Conservation (phyloP, 2,329 filamentous ascomycete species). For the Aspergillus terreus region DNA sequence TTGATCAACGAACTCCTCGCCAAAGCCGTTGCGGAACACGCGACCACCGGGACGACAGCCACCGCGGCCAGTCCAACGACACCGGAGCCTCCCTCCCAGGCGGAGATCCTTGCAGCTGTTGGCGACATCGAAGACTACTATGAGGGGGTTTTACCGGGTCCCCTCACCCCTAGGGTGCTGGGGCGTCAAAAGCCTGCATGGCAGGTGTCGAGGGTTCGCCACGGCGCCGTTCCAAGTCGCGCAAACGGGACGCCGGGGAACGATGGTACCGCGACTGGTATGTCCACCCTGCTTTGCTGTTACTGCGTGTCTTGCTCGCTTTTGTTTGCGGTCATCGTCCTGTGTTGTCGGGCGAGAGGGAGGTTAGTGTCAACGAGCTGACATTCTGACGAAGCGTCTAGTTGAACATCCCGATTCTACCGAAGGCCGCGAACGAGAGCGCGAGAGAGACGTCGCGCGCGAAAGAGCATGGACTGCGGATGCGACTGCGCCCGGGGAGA, state of each 20-base stretch:
- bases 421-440: slow-evolving; percentile 32
- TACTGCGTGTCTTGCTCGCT: slow-evolving; percentile 42
- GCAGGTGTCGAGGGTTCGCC: slow-evolving; percentile 12
- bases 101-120: slow-evolving; percentile 17
- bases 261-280: slow-evolving; percentile 30
- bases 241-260: slow-evolving; percentile 24
- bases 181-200: slow-evolving; percentile 35
- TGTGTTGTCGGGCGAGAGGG: not conserved
- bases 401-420: slow-evolving; percentile 48
- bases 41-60: slow-evolving; percentile 8
- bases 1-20: slow-evolving; percentile 51
- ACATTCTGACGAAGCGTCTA: slow-evolving; percentile 60
- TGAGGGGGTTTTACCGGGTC: slow-evolving; percentile 29
- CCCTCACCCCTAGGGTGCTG: slow-evolving; percentile 40
- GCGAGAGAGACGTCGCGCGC: slow-evolving; percentile 24
- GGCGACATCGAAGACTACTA: slow-evolving; percentile 45
- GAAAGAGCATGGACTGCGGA: slow-evolving; percentile 24
- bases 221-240: slow-evolving; percentile 20
- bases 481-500: slow-evolving; percentile 35
- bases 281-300: slow-evolving; percentile 7
- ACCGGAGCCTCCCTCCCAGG: slow-evolving; percentile 10
- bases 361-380: slow-evolving; percentile 40
- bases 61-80: slow-evolving; percentile 15
- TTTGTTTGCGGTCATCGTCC: slow-evolving; percentile 21
- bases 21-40: slow-evolving; percentile 36